These are phyloP conservation scores for Pichia phayaonensis DNA, from an alignment of 805 yeast genomes.

Conservation along the genomic window DNA sequence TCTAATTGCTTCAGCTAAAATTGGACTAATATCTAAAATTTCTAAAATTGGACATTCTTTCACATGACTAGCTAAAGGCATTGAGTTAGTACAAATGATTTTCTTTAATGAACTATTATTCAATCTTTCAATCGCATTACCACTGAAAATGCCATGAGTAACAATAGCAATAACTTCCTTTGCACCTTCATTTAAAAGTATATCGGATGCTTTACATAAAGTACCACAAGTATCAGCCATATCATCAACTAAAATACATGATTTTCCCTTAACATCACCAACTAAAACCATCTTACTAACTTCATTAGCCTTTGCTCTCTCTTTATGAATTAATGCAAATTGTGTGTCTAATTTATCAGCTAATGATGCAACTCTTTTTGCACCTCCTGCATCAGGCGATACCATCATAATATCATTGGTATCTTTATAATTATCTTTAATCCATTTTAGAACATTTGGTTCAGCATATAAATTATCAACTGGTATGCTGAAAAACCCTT, in stretches of 20 bases:
- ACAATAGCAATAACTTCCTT: constrained; percentile 84
- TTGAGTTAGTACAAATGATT: constrained; percentile 89
- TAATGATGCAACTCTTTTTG: constrained; percentile 89
- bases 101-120: constrained; percentile 57
- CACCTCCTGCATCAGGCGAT: constrained; percentile 99
- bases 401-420: constrained; percentile 65
- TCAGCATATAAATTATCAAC: constrained; percentile 95
- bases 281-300: constrained; percentile 92
- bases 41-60: constrained; percentile 60
- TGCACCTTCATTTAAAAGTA: constrained; percentile 75
- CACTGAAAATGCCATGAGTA: constrained; percentile 91
- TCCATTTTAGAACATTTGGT: constrained; percentile 79
- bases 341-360: constrained; percentile 89
- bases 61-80: constrained; percentile 67
- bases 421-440: constrained; percentile 49
- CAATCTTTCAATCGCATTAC: constrained; percentile 70
- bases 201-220: constrained; percentile 87
- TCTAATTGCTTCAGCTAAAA: constrained; percentile 88
- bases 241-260: constrained; percentile 86
- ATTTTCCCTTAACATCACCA: constrained; percentile 82
- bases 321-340: constrained; percentile 94
- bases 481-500: constrained; percentile 92
- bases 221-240: constrained; percentile 99
- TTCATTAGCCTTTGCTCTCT: constrained; percentile 91
- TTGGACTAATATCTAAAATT: constrained; percentile 76